These are phyloP conservation scores for Aspergillus sclerotiicarbonarius DNA, from an alignment of 495 filamentous ascomycete genomes.

Conservation along the genomic window DNA sequence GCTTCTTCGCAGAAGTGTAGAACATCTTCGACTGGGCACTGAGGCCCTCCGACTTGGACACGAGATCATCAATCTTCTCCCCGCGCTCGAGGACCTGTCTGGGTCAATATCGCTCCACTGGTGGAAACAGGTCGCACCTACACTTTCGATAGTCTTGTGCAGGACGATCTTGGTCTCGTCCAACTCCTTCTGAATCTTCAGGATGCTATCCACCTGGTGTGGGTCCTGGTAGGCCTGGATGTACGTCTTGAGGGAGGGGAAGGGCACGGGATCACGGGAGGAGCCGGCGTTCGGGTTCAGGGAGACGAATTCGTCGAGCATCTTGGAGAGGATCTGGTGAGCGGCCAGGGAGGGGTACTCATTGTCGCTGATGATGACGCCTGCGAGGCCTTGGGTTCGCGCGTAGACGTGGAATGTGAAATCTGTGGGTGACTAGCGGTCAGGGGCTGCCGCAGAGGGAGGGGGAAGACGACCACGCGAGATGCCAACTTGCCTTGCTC, in stretches of 20 bases:
- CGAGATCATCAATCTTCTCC: conserved; percentile 88
- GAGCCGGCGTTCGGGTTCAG: conserved; percentile 62
- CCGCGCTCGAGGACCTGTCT: conserved; percentile 67
- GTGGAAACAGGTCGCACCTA: conserved; percentile 3
- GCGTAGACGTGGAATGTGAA: conserved; percentile 81
- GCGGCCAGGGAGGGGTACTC: conserved; percentile 89
- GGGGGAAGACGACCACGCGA: background rate
- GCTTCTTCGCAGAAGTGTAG: conserved; percentile 56
- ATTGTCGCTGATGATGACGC: conserved; percentile 84
- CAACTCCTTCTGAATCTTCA: conserved; percentile 94
- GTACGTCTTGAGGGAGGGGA: conserved; percentile 77
- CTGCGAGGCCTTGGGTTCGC: conserved; percentile 81
- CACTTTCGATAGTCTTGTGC: conserved; percentile 70
- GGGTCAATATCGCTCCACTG: background rate
- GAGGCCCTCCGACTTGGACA: conserved; percentile 82
- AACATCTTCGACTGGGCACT: conserved; percentile 95
- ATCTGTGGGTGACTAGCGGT: conserved; percentile 43
- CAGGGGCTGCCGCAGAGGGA: conserved; percentile 43
- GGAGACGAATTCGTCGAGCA: conserved; percentile 89
- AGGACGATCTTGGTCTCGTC: conserved; percentile 98
- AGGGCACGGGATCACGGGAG: conserved; percentile 36
- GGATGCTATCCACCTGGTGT: conserved; percentile 80
- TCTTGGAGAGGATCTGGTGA: conserved; percentile 89
- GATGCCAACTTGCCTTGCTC: conserved; percentile 59
- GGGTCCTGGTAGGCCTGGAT: conserved; percentile 89